These are phyloP conservation scores for Pseudogymnoascus sp. DNA, from an alignment of 2,329 filamentous ascomycete genomes.

Conservation along the genomic window DNA sequence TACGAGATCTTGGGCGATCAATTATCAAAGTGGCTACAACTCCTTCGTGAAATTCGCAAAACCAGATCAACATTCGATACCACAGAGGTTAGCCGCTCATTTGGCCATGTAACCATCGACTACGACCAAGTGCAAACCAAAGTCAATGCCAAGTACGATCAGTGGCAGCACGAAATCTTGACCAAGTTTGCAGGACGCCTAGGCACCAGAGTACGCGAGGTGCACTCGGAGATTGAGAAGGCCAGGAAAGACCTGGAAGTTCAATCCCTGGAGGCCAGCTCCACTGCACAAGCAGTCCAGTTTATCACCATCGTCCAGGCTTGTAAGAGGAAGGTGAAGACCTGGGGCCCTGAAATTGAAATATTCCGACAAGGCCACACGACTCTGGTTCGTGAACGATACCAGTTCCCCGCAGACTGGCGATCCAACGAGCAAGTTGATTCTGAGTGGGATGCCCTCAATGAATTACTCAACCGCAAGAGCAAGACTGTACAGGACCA, in stretches of 20 bases:
- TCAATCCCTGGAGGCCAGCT: constrained; percentile 86
- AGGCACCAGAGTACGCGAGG: constrained; percentile 82
- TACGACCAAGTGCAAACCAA: constrained; percentile 98
- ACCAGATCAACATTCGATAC: constrained; percentile 95
- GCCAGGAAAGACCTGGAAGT: constrained; percentile 83
- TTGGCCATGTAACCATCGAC: constrained; percentile 90
- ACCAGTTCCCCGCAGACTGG: constrained; percentile 92
- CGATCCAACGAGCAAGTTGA: constrained; percentile 93
- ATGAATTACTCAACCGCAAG: constrained; percentile 86
- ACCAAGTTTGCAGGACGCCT: constrained; percentile 87
- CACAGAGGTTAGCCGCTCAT: constrained; percentile 83
- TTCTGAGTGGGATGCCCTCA: constrained; percentile 88
- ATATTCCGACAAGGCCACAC: constrained; percentile 94
- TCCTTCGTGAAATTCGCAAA: constrained; percentile 95
- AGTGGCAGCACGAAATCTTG: constrained; percentile 97
- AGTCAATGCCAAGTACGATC: constrained; percentile 98
- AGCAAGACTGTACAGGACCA: constrained; percentile 94
- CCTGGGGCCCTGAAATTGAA: constrained; percentile 93
- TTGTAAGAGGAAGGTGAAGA: constrained; percentile 86
- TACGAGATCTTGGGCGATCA: constrained; percentile 89
- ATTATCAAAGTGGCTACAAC: constrained; percentile 83
- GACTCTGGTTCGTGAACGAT: constrained; percentile 81
- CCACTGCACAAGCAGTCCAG: constrained; percentile 91
- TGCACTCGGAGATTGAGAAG: constrained; percentile 85
- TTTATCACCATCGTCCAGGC: constrained; percentile 98